Evolutionary conservation across 495 filamentous ascomycete species (phyloP).

Genomic region (Parathielavia appendiculata): DNA sequence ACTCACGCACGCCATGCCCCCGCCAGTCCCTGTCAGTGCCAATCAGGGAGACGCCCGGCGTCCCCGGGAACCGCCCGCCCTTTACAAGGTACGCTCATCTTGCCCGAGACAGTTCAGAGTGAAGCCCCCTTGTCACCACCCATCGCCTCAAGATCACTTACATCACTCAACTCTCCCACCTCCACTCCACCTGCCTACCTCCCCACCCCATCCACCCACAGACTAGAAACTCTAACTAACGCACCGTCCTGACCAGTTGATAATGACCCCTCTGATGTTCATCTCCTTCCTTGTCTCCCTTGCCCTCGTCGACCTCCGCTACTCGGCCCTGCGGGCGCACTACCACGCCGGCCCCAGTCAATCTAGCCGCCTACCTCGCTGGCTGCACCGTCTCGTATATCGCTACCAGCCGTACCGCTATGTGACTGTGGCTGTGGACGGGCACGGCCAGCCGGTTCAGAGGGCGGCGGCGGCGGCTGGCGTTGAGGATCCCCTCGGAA

Average conservation of each 20-base stretch:
- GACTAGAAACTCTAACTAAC: not conserved
- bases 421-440: conserved; percentile 9
- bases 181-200: not conserved
- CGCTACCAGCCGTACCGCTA: conserved; percentile 31
- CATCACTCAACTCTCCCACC: not conserved
- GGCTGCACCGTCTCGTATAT: conserved; percentile 38
- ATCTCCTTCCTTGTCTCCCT: conserved; percentile 51
- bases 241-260: conserved; percentile 24
- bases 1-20: conserved; percentile 9
- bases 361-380: conserved; percentile 29
- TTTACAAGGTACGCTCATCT: conserved; percentile 34
- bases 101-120: not conserved
- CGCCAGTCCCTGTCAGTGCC: conserved; percentile 17
- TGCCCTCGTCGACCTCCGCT: conserved; percentile 43
- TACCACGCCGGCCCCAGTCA: conserved; percentile 31
- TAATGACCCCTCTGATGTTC: conserved; percentile 48
- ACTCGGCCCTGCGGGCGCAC: conserved; percentile 37
- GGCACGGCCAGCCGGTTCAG: not conserved
- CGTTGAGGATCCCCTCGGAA: not conserved
- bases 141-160: not conserved
- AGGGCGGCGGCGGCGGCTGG: not conserved
- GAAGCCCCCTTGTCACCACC: not conserved
- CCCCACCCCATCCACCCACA: not conserved
- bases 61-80: conserved; percentile 20
- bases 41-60: conserved; percentile 25